Evolutionary conservation across 2,329 filamentous ascomycete species (phyloP).

Genomic region (Dactylellina drechsleri): DNA sequence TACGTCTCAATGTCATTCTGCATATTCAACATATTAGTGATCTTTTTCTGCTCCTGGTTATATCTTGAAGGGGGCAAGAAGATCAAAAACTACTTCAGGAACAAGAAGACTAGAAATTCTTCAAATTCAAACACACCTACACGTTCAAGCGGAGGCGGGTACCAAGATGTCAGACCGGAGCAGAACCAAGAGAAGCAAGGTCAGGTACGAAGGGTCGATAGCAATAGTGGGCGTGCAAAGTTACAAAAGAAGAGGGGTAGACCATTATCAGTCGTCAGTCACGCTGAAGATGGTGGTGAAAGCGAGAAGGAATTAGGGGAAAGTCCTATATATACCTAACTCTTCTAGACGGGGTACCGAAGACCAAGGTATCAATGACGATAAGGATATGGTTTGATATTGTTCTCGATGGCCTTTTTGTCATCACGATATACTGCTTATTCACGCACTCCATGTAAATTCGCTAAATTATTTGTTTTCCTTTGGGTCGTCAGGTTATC

Average conservation of each 20-base stretch:
- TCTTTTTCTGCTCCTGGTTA: slow-evolving; percentile 68
- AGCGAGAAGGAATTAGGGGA: slow-evolving; percentile 21
- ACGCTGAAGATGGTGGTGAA: not conserved
- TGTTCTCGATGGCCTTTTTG: too few relatives aligned
- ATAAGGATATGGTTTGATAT: slow-evolving; percentile 22
- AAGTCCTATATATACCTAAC: not conserved
- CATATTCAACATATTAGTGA: slow-evolving; percentile 71
- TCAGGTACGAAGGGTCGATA: slow-evolving; percentile 12
- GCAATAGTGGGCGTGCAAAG: slow-evolving; percentile 9
- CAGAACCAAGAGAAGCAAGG: not conserved
- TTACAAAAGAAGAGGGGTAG: slow-evolving; percentile 19
- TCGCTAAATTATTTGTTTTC: too few relatives aligned
- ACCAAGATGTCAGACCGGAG: not conserved
- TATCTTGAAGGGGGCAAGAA: slow-evolving; percentile 62
- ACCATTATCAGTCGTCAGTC: slow-evolving; percentile 3
- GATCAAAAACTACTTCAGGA: slow-evolving; percentile 32
- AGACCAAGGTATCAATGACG: slow-evolving; percentile 32
- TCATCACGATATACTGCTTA: too few relatives aligned
- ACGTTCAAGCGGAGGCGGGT: not conserved
- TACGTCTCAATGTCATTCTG: slow-evolving; percentile 67
- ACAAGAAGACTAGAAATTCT: slow-evolving; percentile 1
- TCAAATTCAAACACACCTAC: not conserved
- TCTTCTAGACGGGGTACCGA: slow-evolving; percentile 24
- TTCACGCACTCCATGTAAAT: too few relatives aligned
- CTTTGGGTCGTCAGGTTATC: too few relatives aligned